Percentiles rank a stretch among this genome's conserved stretches.
phyloP scores from a whole-genome alignment of 2,329 filamentous ascomycete species.

The Aspergillus puulaauensis region DNA sequence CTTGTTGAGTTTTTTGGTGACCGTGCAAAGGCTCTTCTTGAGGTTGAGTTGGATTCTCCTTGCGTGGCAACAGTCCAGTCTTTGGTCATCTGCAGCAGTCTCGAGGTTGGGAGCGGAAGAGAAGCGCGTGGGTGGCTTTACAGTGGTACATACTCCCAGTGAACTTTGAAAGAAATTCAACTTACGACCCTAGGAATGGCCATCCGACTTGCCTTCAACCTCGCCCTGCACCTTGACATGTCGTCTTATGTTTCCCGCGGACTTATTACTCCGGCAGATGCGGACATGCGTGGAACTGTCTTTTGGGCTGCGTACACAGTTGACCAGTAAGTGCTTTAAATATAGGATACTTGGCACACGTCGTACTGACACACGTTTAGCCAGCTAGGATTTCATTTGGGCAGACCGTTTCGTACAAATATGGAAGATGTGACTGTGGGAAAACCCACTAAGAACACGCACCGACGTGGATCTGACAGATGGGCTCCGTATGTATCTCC shows the following conservation, averaged over 20 bases:
- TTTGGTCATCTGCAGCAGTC: neutral
- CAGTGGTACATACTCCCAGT: neutral
- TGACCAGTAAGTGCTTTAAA: neutral
- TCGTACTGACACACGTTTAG: neutral
- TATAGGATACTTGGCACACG: neutral
- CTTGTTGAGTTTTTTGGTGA: neutral
- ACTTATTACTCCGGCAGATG: slow-evolving; percentile 15
- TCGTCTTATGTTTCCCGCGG: slow-evolving; percentile 17
- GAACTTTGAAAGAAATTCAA: neutral
- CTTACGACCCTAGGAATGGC: slow-evolving; percentile 19
- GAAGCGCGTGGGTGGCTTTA: slow-evolving; percentile 5
- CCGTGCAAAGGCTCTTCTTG: neutral
- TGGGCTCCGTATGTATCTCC: neutral
- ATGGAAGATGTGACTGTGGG: slow-evolving; percentile 2
- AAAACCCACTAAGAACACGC: neutral
- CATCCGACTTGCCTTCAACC: slow-evolving; percentile 25
- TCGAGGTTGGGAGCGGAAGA: neutral
- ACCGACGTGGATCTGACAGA: neutral
- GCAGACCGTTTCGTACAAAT: neutral
- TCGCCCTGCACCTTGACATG: slow-evolving; percentile 32
- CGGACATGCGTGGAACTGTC: slow-evolving; percentile 29
- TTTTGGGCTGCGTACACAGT: slow-evolving; percentile 38
- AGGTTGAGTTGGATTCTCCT: neutral
- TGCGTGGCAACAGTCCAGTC: neutral
- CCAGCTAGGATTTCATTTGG: neutral